Evolutionary conservation across 2,329 filamentous ascomycete genomes (phyloP).

Genomic region (Berkeleyomyces basicola): DNA sequence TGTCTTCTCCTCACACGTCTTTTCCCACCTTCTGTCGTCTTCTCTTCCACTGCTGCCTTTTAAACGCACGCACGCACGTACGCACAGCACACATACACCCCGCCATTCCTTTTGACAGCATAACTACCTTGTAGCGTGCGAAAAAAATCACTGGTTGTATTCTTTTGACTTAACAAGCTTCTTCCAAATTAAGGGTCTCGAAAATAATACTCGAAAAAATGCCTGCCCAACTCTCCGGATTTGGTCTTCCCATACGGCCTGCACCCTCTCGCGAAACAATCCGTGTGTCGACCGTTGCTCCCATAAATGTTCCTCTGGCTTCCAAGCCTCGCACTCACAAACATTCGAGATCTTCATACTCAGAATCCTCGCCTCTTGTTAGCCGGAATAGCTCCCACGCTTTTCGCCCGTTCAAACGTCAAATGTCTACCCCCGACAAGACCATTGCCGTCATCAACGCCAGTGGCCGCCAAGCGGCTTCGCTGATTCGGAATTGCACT

Average conservation of each 20-base stretch:
- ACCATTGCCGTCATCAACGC: constrained; percentile 92
- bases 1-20: background rate
- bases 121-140: background rate
- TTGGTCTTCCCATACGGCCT: constrained; percentile 22
- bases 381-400: constrained; percentile 44
- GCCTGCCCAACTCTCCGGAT: constrained; percentile 22
- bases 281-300: constrained; percentile 11
- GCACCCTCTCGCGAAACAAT: constrained; percentile 19
- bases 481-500: constrained; percentile 81
- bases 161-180: background rate
- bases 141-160: background rate
- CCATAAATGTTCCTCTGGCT: constrained; percentile 7
- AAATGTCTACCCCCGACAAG: constrained; percentile 47
- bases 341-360: constrained; percentile 45
- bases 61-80: constrained; percentile 1
- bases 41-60: background rate
- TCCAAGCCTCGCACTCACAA: constrained; percentile 30
- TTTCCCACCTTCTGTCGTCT: background rate
- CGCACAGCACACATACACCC: background rate
- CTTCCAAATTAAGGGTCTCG: background rate
- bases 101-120: background rate
- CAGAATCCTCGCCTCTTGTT: constrained; percentile 39
- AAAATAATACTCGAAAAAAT: constrained; percentile 15
- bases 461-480: constrained; percentile 87
- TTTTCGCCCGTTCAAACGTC: constrained; percentile 42